A percentile compares a stretch with the other conserved stretches of the same genome.
These are phyloP conservation scores for Acer campestre DNA, from an alignment of 345 rosid genomes.

Conservation along the genomic window DNA sequence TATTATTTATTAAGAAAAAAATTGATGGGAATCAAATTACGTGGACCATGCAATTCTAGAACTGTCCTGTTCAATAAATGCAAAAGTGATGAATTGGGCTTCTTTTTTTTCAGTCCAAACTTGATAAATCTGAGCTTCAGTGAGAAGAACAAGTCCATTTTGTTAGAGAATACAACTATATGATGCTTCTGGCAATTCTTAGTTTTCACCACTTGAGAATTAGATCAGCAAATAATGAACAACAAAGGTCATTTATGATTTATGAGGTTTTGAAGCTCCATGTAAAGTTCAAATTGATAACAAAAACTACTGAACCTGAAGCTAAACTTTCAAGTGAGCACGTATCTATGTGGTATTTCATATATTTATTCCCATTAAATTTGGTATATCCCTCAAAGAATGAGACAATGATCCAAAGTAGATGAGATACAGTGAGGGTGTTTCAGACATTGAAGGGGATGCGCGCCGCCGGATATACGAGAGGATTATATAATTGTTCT, in stretches of 20 bases:
- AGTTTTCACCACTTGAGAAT: background rate
- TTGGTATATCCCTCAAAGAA: slow-evolving; percentile 38
- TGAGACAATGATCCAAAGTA: slow-evolving; percentile 24
- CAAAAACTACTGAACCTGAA: background rate
- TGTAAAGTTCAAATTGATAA: background rate
- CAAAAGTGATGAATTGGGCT: no score
- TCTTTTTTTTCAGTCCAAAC: background rate
- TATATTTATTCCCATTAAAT: slow-evolving; percentile 36
- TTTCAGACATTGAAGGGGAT: slow-evolving; percentile 12
- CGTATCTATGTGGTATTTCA: slow-evolving; percentile 20
- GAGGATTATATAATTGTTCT: slow-evolving; percentile 26
- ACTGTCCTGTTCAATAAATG: no score
- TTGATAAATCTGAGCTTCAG: background rate
- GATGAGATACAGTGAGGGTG: slow-evolving; percentile 8
- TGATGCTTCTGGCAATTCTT: background rate
- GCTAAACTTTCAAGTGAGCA: background rate
- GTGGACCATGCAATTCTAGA: no score
- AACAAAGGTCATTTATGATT: background rate
- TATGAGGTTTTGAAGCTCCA: background rate
- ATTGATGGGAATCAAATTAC: no score
- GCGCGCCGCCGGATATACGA: slow-evolving; percentile 18
- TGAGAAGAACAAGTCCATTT: background rate
- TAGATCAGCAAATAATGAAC: background rate
- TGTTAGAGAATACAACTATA: background rate
- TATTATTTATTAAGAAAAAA: no score